These are phyloP conservation scores for Scenedesmus sp. DNA, from an alignment of 163 green algal species.

Conservation along the genomic window DNA sequence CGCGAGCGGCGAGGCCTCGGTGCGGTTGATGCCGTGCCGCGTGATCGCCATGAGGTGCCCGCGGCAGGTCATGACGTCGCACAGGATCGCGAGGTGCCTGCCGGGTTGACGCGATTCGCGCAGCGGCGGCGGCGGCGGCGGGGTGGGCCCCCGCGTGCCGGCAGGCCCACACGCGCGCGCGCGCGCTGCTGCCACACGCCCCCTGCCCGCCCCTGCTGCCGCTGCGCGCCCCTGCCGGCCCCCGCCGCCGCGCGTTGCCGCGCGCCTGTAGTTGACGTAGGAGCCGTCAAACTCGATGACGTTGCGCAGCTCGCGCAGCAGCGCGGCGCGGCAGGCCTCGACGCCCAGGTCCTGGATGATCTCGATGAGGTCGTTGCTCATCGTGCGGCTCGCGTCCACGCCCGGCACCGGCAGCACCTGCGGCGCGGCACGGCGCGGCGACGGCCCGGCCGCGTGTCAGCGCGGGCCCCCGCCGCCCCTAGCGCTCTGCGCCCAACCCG, in stretches of 20 bases:
- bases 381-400: conserved; percentile 91
- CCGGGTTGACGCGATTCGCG: conserved; percentile 90
- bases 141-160: no score
- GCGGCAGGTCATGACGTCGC: conserved; percentile 95
- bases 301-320: conserved; percentile 93
- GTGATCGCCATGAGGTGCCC: conserved; percentile 99
- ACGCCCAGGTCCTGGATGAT: conserved; percentile 96
- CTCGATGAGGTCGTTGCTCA: conserved; percentile 93
- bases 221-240: background rate
- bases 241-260: background rate
- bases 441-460: no score
- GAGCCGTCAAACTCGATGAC: conserved; percentile 99
- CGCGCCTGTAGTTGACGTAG: conserved; percentile 97
- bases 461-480: no score
- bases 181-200: no score
- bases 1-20: conserved; percentile 90
- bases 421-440: no score
- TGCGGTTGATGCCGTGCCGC: conserved; percentile 98
- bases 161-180: no score
- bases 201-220: background rate
- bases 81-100: conserved; percentile 80
- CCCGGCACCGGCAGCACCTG: conserved; percentile 85
- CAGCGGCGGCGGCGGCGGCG: no score
- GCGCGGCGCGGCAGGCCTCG: conserved; percentile 86
- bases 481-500: no score